Evolutionary conservation across 2,329 filamentous ascomycete species (phyloP).

Genomic region (Aspergillus fischeri): DNA sequence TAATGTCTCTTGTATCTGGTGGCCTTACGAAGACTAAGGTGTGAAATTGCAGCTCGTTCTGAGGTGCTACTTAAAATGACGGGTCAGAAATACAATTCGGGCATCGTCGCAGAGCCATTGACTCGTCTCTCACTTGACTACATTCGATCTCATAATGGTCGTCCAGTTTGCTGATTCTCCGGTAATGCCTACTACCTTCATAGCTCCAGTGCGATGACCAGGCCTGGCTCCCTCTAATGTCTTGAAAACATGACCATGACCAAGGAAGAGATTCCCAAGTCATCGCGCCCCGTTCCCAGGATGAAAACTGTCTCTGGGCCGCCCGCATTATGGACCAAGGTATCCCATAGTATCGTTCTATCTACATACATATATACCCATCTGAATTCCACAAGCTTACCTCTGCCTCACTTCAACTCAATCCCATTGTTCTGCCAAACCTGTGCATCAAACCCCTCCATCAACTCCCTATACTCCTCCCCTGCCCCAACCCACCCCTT

Average conservation of each 20-base stretch:
- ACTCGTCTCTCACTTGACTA: neutral
- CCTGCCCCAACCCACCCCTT: constrained; percentile 52
- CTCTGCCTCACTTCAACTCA: neutral
- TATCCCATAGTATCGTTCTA: constrained; percentile 7
- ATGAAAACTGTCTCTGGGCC: constrained; percentile 43
- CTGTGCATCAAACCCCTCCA: constrained; percentile 35
- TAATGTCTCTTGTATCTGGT: no score
- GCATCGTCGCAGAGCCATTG: no score
- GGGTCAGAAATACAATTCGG: no score
- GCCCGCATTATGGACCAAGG: constrained; percentile 28
- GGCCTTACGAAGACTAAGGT: no score
- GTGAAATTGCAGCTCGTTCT: no score
- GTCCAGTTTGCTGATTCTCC: constrained; percentile 9
- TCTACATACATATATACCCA: no score
- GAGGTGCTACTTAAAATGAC: no score
- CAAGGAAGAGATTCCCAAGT: constrained; percentile 4
- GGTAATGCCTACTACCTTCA: constrained; percentile 18
- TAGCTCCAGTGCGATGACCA: constrained; percentile 22
- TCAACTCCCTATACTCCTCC: constrained; percentile 43
- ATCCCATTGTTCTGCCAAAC: neutral
- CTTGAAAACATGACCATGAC: no score
- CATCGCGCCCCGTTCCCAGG: constrained; percentile 36
- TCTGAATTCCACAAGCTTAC: neutral
- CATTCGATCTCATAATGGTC: neutral
- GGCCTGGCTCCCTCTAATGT: no score